A percentile compares a stretch with the other conserved stretches of the same genome.
Evolutionary conservation across 768 basidiomycete species (phyloP).

Genomic region (Tricholomella constricta): DNA sequence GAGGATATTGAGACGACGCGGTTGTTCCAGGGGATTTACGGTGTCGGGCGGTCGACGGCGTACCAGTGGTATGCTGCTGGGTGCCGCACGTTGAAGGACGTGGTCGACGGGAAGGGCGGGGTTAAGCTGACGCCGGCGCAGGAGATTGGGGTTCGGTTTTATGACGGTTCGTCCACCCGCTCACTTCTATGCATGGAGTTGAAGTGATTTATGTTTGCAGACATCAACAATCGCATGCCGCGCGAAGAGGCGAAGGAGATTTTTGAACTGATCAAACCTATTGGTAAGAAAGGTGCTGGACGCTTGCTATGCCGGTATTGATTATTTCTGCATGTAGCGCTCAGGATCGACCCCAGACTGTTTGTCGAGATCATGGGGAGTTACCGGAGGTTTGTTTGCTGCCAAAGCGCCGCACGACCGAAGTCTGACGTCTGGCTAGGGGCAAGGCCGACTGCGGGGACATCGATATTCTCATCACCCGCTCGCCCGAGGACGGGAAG

Average conservation of each 20-base stretch:
- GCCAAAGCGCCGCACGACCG: background rate
- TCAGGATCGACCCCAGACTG: slow-evolving; percentile 67
- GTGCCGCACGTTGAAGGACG: slow-evolving; percentile 76
- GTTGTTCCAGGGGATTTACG: slow-evolving; percentile 81
- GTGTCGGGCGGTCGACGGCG: slow-evolving; percentile 74
- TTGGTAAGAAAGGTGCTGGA: slow-evolving; percentile 50
- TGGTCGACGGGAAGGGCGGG: slow-evolving; percentile 58
- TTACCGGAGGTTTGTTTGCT: slow-evolving; percentile 61
- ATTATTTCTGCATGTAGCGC: slow-evolving; percentile 43
- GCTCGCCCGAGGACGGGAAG: slow-evolving; percentile 67
- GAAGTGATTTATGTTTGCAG: slow-evolving; percentile 31
- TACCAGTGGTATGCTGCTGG: slow-evolving; percentile 75
- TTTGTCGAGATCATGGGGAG: slow-evolving; percentile 91
- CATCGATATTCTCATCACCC: slow-evolving; percentile 87
- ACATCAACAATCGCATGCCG: slow-evolving; percentile 86
- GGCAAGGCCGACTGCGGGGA: slow-evolving; percentile 86
- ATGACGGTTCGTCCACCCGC: slow-evolving; percentile 56
- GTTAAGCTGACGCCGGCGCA: slow-evolving; percentile 62
- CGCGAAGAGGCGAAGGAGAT: slow-evolving; percentile 75
- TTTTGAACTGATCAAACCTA: slow-evolving; percentile 69
- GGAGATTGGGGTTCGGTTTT: slow-evolving; percentile 66
- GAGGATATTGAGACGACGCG: slow-evolving; percentile 58
- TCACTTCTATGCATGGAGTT: background rate
- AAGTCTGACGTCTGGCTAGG: slow-evolving; percentile 35
- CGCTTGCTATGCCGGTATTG: too few relatives aligned